Base-by-base conservation (phyloP, 371 early-diverging fungal genomes). In the Nematocida displodere region DNA sequence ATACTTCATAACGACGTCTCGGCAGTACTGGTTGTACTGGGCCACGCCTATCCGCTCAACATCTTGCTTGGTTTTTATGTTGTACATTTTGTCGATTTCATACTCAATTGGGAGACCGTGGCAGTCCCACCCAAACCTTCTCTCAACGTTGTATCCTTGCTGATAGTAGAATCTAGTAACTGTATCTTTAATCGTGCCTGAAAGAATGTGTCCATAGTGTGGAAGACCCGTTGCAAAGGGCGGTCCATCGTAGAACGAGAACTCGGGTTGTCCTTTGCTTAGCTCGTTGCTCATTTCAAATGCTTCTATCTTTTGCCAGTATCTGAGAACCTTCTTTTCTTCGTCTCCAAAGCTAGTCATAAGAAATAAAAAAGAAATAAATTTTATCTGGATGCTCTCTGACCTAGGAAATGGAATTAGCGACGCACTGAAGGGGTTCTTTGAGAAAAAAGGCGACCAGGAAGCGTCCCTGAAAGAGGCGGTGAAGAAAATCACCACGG, bases 181-280 rank as follows among this genome's bases (percentile, higher is more conserved):
- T 52, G 93, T 91, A 86, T 99, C 99, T 89, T 99, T 99, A 86
- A 99, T 95, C 76, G 99, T 96, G 79, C 98, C 97, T 44, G 94
- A 92, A 24, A 99, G 88, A 87, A 99, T 88, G 81, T 99, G 99
- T 54, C 99, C 99, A 83, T 97, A 97, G 84, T 99, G 99, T 49
- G 99, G 99, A 78, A 97, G 87, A 54, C 99, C 99, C 17, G 99
- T 99, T 58, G 97, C 98, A 84, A 99, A 99, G 28, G 99, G 99
- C 50, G 99, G 99, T 13, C 98, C 99, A 84, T 96, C 97, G 84
- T 93, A 98, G 62, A 81, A 81, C 8, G 79, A 80, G 71, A 76
- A 85, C 46, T 66, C 66, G 53, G 68, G 46, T 55, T 64, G 79
- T 34, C 79, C 79, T 44, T 80, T 78, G 29, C 92, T 90, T n/a